Evolutionary conservation across 352 stramenopile genomes (phyloP).

Genomic region (Phytopythium aichiense): DNA sequence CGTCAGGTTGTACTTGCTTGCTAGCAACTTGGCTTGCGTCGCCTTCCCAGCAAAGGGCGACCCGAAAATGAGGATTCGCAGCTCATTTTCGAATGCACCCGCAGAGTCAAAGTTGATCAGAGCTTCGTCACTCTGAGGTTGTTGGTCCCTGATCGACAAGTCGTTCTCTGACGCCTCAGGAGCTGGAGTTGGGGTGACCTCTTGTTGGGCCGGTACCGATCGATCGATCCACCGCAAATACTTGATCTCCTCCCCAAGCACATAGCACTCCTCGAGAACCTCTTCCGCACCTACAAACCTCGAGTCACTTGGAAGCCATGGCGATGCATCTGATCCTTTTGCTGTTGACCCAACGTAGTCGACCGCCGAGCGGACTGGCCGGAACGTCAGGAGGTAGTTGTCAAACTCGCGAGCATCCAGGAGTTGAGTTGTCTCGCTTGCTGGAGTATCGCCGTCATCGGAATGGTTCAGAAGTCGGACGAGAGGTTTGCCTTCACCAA

Average conservation of each 20-base stretch:
- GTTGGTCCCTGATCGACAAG: neutral
- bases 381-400: conserved; percentile 42
- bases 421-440: neutral
- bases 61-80: conserved; percentile 58
- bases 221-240: conserved; percentile 53
- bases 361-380: conserved; percentile 5
- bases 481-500: conserved; percentile 18
- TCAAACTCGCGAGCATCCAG: conserved; percentile 24
- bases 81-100: conserved; percentile 1
- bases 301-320: conserved; percentile 29
- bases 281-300: conserved; percentile 43
- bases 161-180: neutral
- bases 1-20: conserved; percentile 42
- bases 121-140: neutral
- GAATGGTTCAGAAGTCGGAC: neutral
- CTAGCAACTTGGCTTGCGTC: conserved; percentile 45
- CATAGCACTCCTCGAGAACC: conserved; percentile 38
- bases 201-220: neutral
- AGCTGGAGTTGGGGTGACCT: neutral
- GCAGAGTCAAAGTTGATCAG: neutral
- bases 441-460: neutral
- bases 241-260: conserved; percentile 60
- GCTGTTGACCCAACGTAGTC: conserved; percentile 20
- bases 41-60: conserved; percentile 60
- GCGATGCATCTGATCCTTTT: conserved; percentile 15